These are phyloP conservation scores for Mortierella antarctica DNA, from an alignment of 192 early-diverging fungal species.

Conservation along the genomic window DNA sequence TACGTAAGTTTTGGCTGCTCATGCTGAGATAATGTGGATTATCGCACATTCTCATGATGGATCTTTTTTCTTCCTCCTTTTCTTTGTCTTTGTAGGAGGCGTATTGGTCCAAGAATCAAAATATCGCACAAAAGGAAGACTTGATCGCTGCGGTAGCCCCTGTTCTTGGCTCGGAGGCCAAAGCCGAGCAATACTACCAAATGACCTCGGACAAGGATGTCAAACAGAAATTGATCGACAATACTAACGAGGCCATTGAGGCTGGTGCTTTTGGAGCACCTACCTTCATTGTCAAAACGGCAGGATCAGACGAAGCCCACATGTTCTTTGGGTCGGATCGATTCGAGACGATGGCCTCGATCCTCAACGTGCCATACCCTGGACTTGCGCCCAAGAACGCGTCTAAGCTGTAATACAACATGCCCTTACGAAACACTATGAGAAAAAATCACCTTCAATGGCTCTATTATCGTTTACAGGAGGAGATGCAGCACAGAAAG, in stretches of 20 bases:
- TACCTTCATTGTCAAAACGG: slow-evolving; percentile 35
- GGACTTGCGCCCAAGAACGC: slow-evolving; percentile 15
- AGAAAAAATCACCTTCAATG: too few relatives aligned
- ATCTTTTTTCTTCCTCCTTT: background rate
- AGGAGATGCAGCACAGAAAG: too few relatives aligned
- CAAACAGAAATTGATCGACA: slow-evolving; percentile 33
- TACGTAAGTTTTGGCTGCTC: background rate
- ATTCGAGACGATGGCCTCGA: slow-evolving; percentile 27
- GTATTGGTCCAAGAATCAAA: slow-evolving; percentile 27
- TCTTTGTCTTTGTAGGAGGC: slow-evolving; percentile 22
- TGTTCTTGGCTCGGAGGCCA: slow-evolving; percentile 18
- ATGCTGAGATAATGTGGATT: background rate
- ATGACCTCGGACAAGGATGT: slow-evolving; percentile 21
- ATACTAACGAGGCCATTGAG: slow-evolving; percentile 39
- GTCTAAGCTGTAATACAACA: slow-evolving; percentile 25
- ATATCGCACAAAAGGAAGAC: slow-evolving; percentile 16
- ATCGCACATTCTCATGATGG: slow-evolving; percentile 25
- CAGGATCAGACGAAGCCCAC: slow-evolving; percentile 19
- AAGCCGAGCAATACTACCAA: slow-evolving; percentile 6
- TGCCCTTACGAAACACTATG: background rate
- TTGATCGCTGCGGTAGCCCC: slow-evolving; percentile 14
- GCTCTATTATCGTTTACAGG: too few relatives aligned
- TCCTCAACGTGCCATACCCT: slow-evolving; percentile 34
- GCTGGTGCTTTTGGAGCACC: slow-evolving; percentile 44
- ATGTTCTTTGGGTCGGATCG: slow-evolving; percentile 50